phyloP scores from a whole-genome alignment of 352 stramenopile genomes.

The Phytophthora hibernalis region DNA sequence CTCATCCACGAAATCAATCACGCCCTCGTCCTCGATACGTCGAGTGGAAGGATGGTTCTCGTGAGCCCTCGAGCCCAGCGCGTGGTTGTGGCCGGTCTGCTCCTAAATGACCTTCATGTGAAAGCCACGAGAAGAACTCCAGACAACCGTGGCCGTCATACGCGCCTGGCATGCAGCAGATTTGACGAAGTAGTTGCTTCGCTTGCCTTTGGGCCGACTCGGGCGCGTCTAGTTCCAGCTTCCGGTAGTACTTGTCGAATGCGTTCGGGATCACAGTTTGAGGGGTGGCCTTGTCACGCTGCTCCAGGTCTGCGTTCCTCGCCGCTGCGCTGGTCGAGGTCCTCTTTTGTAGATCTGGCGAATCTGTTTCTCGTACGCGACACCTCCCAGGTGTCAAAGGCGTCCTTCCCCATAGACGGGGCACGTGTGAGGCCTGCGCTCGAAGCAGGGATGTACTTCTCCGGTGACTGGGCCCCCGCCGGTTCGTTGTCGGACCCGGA shows the following conservation, averaged over 20 bases:
- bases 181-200: conserved; percentile 8
- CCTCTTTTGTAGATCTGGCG: neutral
- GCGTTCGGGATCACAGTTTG: too few relatives aligned
- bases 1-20: conserved; percentile 1
- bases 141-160: neutral
- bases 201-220: neutral
- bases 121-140: neutral
- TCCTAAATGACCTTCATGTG: neutral
- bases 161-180: neutral
- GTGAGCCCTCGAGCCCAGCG: neutral
- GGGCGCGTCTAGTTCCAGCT: neutral
- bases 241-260: too few relatives aligned
- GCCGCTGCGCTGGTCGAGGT: neutral
- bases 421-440: neutral
- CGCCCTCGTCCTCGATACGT: neutral
- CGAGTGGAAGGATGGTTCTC: neutral
- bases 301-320: neutral
- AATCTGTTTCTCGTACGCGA: neutral
- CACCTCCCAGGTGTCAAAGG: neutral
- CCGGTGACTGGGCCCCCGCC: neutral
- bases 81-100: neutral
- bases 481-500: neutral
- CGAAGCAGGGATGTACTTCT: neutral
- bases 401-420: neutral
- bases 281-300: neutral